These are phyloP conservation scores for Fremontodendron californicum DNA, from an alignment of 345 rosid species.

Conservation along the genomic window DNA sequence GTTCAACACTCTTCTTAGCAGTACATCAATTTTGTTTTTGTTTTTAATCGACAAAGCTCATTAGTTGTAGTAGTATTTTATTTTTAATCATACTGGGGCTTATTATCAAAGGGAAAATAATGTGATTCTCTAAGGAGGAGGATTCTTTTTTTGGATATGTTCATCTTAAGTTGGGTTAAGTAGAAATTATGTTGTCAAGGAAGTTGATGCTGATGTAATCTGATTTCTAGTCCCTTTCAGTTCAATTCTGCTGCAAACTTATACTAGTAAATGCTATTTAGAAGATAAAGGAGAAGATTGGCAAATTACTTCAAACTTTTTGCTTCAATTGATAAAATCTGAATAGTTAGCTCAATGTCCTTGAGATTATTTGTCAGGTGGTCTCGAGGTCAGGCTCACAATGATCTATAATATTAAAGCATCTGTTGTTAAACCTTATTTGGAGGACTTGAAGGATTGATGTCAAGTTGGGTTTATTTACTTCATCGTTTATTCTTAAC, in stretches of 20 bases:
- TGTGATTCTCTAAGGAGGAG: neutral
- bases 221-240: neutral
- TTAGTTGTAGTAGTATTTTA: neutral
- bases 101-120: neutral
- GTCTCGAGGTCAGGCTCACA: neutral
- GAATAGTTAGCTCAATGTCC: neutral
- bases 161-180: neutral
- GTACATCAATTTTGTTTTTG: neutral
- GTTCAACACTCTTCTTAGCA: neutral
- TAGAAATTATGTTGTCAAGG: neutral
- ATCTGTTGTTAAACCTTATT: neutral
- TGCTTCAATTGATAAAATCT: neutral
- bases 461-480: neutral
- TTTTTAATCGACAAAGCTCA: neutral
- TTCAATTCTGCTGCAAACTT: neutral
- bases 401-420: neutral
- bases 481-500: neutral
- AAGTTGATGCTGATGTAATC: neutral
- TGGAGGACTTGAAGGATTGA: neutral
- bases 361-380: neutral
- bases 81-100: neutral
- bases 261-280: neutral
- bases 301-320: neutral
- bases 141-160: neutral
- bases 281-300: neutral